Base-by-base conservation (phyloP, 2,329 filamentous ascomycete species). In the Hymenoscyphus infarciens region DNA sequence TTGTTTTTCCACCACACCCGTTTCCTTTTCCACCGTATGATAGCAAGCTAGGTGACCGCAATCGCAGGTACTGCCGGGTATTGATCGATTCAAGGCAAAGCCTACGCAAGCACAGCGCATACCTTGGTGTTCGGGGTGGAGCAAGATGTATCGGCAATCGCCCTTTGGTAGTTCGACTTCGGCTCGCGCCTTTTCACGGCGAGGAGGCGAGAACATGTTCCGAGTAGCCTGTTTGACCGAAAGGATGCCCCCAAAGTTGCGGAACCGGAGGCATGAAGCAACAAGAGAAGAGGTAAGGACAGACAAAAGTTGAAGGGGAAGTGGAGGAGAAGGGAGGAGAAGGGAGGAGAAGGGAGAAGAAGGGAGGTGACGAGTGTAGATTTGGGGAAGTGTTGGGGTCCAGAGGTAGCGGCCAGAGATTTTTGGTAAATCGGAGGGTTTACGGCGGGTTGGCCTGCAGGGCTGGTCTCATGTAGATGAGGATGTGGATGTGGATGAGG, bases 31-130 rank as follows among this genome's bases (percentile, higher is more conserved):
- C 16, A 65, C 77, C 63, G 81, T 75, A 69, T 87, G 84, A 69
- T 82, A 87, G 72, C 83, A 86, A 38, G 83, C 82, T 60, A 84
- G 78, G 70, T 87, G 84, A 5, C 84, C 84, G 67, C 84, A 87
- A 58, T 84, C 79, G 68, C 84, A 87, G 22, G 76, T 79, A 60
- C 82, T 81, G 42, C 83, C 80, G 1, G 83, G 83, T 11, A 82
- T 75, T n/a, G 76, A 71, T 58, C 76, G 77, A 72, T 84, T 85
- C 62, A 82, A 78, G 4, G 80, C 80, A 72, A 87, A 87, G 64
- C 80, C 78, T 64, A 83, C 81, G 68, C 84, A 87, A 54, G 80
- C 83, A 72, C 84, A 87, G 53, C 84, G 81, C 63, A 83, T 78
- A 59, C 83, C 83, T 67, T 81, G 83, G 71, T 84, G 77, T 68